Evolutionary conservation across 2,329 filamentous ascomycete species (phyloP), one percentile per base, ranked within the genome.

Genomic region (Colletotrichum noveboracense): DNA sequence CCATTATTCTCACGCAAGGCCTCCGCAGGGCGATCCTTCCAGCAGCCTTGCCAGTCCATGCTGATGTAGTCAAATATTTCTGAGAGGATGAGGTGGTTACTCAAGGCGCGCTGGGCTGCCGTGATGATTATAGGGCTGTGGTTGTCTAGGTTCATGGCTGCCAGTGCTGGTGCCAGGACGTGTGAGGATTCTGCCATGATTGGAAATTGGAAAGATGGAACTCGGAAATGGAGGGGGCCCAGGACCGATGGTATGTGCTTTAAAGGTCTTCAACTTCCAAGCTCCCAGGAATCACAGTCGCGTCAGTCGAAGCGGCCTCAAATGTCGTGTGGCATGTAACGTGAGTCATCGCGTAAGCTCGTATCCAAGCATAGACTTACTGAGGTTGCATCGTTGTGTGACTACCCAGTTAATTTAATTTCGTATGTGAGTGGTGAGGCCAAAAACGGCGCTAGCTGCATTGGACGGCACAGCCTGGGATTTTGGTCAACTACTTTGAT

Each of bases 141-240:
- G 43, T 21, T 7, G 10, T 13, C n/a, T 21, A 52, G 2, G 10
- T 21, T 21, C n/a, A 13, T 52, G 43, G 10, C 43, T 52, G 43
- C 10, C 10, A 52, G 18, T 52, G 43, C n/a, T 13, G 43, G n/a
- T 4, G n/a, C n/a, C 43, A 52, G n/a, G 43, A 21, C 10, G 10
- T 52, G 0, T 18, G n/a, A 12, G 1, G 43, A 21, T n/a, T 52
- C n/a, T 12, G n/a, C n/a, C 43, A 21, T 52, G 43, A 0, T 21
- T 21, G 6, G 10, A 13, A 4, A 21, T 21, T 48, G 10, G 18
- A 10, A 21, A 8, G 10, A 21, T 52, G 0, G n/a, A 52, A 52
- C n/a, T 52, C n/a, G 10, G 0, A n/a, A 52, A 52, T 13, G 43
- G 1, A 52, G 0, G 0, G n/a, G 21, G 1, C 3, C 43, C 43